Percentiles rank a stretch among this genome's conserved stretches.
Conservation (phyloP, 805 yeast genomes). For the Saturnispora hagleri region DNA sequence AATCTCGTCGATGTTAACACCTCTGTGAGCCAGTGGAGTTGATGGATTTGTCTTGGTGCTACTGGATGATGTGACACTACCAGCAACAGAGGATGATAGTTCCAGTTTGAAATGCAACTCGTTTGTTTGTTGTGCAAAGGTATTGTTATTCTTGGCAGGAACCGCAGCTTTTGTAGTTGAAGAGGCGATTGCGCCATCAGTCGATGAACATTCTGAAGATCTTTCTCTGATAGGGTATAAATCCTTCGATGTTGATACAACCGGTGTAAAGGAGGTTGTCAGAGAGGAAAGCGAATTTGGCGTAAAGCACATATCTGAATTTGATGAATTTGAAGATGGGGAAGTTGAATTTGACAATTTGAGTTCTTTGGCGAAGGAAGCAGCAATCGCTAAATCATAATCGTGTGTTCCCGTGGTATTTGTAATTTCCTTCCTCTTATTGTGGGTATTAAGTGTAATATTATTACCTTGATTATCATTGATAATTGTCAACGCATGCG, state of each 20-base stretch:
- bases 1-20: slow-evolving; percentile 48
- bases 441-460: background rate
- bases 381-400: slow-evolving; percentile 36
- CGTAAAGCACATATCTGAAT: slow-evolving; percentile 31
- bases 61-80: background rate
- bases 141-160: background rate
- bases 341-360: slow-evolving; percentile 14
- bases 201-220: slow-evolving; percentile 26
- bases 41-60: background rate
- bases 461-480: slow-evolving; percentile 8
- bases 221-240: slow-evolving; percentile 27
- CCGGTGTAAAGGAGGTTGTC: slow-evolving; percentile 23
- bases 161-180: background rate
- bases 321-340: slow-evolving; percentile 23
- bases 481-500: slow-evolving; percentile 7
- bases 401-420: slow-evolving; percentile 1
- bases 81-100: background rate
- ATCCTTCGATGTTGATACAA: slow-evolving; percentile 13
- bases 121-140: background rate
- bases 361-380: slow-evolving; percentile 36
- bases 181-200: slow-evolving; percentile 4
- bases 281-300: slow-evolving; percentile 23
- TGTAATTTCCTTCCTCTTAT: slow-evolving; percentile 5
- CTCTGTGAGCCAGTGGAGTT: background rate
- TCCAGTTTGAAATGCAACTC: slow-evolving; percentile 7